phyloP scores from a whole-genome alignment of 495 filamentous ascomycete species.

The Emericellopsis terricola region DNA sequence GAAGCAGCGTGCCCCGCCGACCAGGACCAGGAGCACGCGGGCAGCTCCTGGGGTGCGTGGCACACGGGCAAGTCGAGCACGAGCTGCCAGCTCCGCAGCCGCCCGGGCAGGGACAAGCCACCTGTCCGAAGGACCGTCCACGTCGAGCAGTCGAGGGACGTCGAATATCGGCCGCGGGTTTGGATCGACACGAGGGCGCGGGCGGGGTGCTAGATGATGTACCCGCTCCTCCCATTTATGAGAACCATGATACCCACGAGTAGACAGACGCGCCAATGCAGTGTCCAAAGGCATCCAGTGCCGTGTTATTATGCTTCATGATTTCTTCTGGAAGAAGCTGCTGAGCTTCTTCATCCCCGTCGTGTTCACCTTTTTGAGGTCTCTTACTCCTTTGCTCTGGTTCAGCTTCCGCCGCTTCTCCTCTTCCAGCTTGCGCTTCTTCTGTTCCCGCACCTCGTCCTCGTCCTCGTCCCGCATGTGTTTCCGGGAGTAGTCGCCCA shows the following conservation, averaged over 20 bases:
- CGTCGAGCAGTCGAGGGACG: slow-evolving; percentile 12
- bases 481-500: slow-evolving; percentile 62
- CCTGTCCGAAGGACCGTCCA: slow-evolving; percentile 11
- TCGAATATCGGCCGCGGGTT: slow-evolving; percentile 27
- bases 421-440: slow-evolving; percentile 49
- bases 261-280: neutral
- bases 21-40: slow-evolving; percentile 6
- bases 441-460: slow-evolving; percentile 56
- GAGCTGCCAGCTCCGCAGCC: slow-evolving; percentile 8
- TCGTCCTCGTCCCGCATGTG: slow-evolving; percentile 53
- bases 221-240: neutral
- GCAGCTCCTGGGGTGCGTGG: slow-evolving; percentile 7
- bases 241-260: slow-evolving; percentile 3
- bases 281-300: neutral
- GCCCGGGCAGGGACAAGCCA: slow-evolving; percentile 7
- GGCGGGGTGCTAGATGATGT: neutral
- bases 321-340: slow-evolving; percentile 64
- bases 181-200: slow-evolving; percentile 12
- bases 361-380: slow-evolving; percentile 77
- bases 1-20: slow-evolving; percentile 24
- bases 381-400: slow-evolving; percentile 53
- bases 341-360: slow-evolving; percentile 95
- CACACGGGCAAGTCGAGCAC: slow-evolving; percentile 8
- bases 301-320: neutral
- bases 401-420: slow-evolving; percentile 44